Base-by-base conservation (phyloP, 148 eudicot genomes). In the Diospyros lotus region DNA sequence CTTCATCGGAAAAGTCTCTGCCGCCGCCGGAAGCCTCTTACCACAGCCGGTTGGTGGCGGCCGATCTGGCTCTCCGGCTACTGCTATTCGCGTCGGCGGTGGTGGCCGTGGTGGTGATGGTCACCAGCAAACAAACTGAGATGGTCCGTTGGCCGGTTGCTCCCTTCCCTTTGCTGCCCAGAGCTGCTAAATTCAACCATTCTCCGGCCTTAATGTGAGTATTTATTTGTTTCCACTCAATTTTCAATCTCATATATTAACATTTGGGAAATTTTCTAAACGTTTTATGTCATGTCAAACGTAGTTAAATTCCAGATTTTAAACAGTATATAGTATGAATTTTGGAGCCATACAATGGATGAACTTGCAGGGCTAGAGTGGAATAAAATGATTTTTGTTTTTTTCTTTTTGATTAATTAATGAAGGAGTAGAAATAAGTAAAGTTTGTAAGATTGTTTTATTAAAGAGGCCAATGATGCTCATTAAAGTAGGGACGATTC, bases 171-270 rank as follows among this genome's bases (percentile, higher is more conserved):
- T 18, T 54, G 53, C 41, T 44, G 51, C 13, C 4, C 9, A 0
- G 0, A 40, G 9, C 69, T 6, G 71, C 77, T 39, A 73, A 68
- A 58, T 78, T 78, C 67, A 38, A 60, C 14, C 44, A 73, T 70
- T 73, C 81, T 1, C 73, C 81, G 1, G 77, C 81, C 13, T 60
- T 78, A 10, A 66, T 46, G 75, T 73, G 64, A 78, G 77, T 75
- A 28, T 2, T 50, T 48, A 9, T 5, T 2, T 67, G 4, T 4
- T 9, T 68, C 1, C 58, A 48, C 8, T 4, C 17, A 48, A 18
- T 18, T n/a, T 18, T 7, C 9, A 58, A 56, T 2, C 1, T 12
- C n/a, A 12, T 56, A 12, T 56, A 56, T 56, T 13, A 3, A 56
- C 15, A 1, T 11, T 2, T 14, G 1, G 17, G 5, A 14, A 2